Evolutionary conservation across 176 grass and related monocot species (phyloP), one percentile per base, ranked within the genome.

Genomic region (Rhynchospora pubera): DNA sequence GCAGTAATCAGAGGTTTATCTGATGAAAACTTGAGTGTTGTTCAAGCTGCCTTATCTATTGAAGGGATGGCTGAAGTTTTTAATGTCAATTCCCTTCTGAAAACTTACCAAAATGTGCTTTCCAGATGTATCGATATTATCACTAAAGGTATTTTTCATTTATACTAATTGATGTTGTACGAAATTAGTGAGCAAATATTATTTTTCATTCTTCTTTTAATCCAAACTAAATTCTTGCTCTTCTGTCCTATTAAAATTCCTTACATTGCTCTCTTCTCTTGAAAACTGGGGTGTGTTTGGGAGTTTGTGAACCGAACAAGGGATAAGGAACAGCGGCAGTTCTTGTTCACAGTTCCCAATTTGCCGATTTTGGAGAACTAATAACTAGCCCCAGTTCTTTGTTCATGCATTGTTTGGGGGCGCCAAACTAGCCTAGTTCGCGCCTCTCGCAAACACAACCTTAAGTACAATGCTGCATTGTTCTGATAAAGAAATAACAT

Each of bases 11-110:
- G 79, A 42, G 89, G 79, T 18, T n/a, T 97, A 77, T 83, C 91
- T 84, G 92, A 97, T 66, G 90, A 91, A n/a, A 88, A 97, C 86
- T 83, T 94, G 85, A 88, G 59, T 86, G 95, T 97, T 89, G 95
- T 97, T 67, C 81, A 91, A 86, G 90, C 95, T 71, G 87, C 92
- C 76, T 97, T 97, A 84, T 97, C 90, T 46, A 92, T 97, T 84
- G 88, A 97, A 79, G 90, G 92, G 85, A 84, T 97, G 64, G 65
- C 83, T 85, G 80, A 85, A 81, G 70, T 89, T 32, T 63, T 85
- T 13, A 88, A 34, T 85, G 79, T 81, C 48, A 45, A 34, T 83
- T 64, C 65, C 74, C 95, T 97, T 85, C 61, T 97, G 18, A 88
- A 94, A 91, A 83, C 84, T 18, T 94, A 91, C 83, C 46, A 70